A percentile compares a stretch with the other conserved stretches of the same genome.
These are phyloP conservation scores for Eucalyptus regnans DNA, from an alignment of 345 rosid species.

Conservation along the genomic window DNA sequence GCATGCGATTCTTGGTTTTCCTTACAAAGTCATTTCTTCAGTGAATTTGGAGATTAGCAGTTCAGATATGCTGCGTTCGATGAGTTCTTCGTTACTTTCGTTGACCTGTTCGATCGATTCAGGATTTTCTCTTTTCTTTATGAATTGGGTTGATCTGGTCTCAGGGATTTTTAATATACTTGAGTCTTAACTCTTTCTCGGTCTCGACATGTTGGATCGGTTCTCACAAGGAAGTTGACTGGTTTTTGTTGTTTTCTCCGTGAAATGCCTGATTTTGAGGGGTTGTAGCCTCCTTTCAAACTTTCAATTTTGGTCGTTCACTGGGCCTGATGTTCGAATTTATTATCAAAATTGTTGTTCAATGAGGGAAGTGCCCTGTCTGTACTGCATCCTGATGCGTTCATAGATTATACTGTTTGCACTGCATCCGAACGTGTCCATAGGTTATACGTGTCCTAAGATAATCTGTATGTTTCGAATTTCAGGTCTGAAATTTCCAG, in stretches of 20 bases:
- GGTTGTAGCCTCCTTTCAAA: background rate
- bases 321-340: background rate
- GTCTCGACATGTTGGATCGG: background rate
- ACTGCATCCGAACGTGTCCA: background rate
- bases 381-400: background rate
- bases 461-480: background rate
- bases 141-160: background rate
- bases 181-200: background rate
- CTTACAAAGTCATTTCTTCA: background rate
- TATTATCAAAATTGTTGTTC: background rate
- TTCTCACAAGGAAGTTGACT: background rate
- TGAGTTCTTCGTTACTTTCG: background rate
- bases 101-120: background rate
- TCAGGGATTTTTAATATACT: background rate
- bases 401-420: background rate
- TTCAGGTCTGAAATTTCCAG: background rate
- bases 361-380: background rate
- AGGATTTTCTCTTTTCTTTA: background rate
- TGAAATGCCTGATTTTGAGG: background rate
- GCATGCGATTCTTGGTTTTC: background rate
- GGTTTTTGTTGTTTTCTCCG: background rate
- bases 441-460: background rate
- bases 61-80: background rate
- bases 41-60: background rate
- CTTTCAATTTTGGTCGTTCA: background rate